These are phyloP conservation scores for Salix exigua DNA, from an alignment of 345 rosid species.

Conservation along the genomic window DNA sequence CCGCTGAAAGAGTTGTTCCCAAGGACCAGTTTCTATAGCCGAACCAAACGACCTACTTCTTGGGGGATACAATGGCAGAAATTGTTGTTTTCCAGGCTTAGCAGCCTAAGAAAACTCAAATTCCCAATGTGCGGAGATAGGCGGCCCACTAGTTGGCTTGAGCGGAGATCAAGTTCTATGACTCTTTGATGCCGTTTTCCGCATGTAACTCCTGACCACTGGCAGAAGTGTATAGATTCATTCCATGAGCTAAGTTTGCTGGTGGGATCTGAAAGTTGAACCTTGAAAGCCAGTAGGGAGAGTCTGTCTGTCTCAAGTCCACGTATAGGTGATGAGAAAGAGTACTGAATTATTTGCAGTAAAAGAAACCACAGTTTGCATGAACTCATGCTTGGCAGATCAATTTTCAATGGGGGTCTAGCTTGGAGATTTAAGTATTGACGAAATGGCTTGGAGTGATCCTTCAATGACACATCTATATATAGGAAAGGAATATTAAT, in stretches of 20 bases:
- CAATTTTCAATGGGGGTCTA: neutral
- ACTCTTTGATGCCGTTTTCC: neutral
- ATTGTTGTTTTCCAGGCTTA: slow-evolving; percentile 6
- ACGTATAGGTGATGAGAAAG: neutral
- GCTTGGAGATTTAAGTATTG: neutral
- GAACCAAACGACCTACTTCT: slow-evolving; percentile 8
- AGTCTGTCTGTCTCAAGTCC: neutral
- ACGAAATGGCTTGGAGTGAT: neutral
- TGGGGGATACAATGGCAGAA: slow-evolving; percentile 3
- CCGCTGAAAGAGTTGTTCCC: neutral
- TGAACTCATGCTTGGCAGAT: neutral
- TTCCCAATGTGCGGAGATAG: slow-evolving; percentile 11
- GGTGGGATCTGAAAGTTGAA: neutral
- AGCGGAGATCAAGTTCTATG: neutral
- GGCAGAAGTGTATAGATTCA: neutral
- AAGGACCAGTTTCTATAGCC: neutral
- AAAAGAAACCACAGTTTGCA: neutral
- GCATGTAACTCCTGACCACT: slow-evolving; percentile 8
- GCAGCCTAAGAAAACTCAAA: neutral
- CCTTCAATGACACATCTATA: neutral
- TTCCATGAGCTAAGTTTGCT: slow-evolving; percentile 10
- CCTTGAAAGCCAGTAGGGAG: neutral
- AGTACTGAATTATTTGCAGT: neutral
- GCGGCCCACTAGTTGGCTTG: neutral
- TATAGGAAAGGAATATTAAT: neutral